Conservation (phyloP, 805 yeast genomes). For the Lipomyces orientalis region DNA sequence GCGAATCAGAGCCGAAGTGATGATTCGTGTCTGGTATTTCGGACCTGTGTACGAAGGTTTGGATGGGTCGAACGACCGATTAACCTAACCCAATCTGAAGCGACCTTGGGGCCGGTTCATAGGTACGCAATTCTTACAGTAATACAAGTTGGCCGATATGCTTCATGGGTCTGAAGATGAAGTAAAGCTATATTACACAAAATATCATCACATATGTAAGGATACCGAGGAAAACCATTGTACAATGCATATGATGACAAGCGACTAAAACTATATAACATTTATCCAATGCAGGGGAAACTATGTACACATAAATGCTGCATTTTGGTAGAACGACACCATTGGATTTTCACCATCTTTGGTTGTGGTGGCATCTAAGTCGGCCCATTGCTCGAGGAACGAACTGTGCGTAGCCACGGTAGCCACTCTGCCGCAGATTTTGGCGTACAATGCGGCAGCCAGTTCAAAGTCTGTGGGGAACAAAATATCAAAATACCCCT, state of each 20-base stretch:
- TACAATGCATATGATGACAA: neutral
- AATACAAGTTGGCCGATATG: neutral
- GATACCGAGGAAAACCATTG: neutral
- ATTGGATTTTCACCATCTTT: conserved; percentile 83
- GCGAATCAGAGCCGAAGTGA: neutral
- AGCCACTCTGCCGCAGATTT: conserved; percentile 65
- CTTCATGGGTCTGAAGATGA: neutral
- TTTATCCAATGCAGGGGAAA: neutral
- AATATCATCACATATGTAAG: neutral
- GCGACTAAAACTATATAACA: neutral
- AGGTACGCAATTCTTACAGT: neutral
- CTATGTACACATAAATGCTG: conserved; percentile 37
- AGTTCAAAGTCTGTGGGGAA: conserved; percentile 79
- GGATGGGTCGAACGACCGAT: too few relatives aligned
- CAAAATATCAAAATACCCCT: conserved; percentile 85
- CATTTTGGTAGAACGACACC: conserved; percentile 73
- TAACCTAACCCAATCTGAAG: neutral
- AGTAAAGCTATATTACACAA: neutral
- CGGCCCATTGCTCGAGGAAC: conserved; percentile 74
- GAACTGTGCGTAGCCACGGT: conserved; percentile 63
- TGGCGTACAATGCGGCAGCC: conserved; percentile 64
- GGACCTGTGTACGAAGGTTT: too few relatives aligned
- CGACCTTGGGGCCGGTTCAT: neutral
- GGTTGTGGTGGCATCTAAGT: conserved; percentile 67
- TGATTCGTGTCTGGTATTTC: too few relatives aligned